Conservation (phyloP, 1,284 basidiomycete species). For the Boletus sp. region DNA sequence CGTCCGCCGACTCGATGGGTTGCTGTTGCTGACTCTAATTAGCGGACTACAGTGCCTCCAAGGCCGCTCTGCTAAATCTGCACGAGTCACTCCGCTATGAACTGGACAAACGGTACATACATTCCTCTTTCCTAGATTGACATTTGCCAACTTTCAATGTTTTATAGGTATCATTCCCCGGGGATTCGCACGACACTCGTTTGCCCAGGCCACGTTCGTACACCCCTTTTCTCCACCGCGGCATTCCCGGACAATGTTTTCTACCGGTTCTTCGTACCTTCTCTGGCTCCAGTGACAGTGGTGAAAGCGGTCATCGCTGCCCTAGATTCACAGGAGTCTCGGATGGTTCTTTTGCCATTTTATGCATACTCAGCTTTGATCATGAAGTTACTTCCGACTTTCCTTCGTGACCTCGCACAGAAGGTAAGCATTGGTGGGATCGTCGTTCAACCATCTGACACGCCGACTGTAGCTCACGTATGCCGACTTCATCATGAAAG, state of each 20-base stretch:
- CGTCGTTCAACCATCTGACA: conserved; percentile 10
- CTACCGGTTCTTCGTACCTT: conserved; percentile 74
- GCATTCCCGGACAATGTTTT: conserved; percentile 50
- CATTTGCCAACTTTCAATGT: conserved; percentile 6
- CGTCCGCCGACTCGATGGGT: not conserved
- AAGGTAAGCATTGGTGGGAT: conserved; percentile 48
- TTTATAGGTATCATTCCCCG: conserved; percentile 64
- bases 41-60: conserved; percentile 90
- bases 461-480: conserved; percentile 39
- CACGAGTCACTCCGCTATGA: conserved; percentile 83
- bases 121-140: conserved; percentile 1
- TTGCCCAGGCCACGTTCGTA: conserved; percentile 72
- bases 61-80: conserved; percentile 76
- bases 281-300: conserved; percentile 67
- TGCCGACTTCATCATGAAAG: conserved; percentile 46
- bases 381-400: conserved; percentile 64
- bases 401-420: conserved; percentile 66
- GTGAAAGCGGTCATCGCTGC: conserved; percentile 80
- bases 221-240: conserved; percentile 69
- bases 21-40: conserved; percentile 9
- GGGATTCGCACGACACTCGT: conserved; percentile 80
- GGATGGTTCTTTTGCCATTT: conserved; percentile 71
- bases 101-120: conserved; percentile 64
- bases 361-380: conserved; percentile 62
- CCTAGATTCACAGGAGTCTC: conserved; percentile 74